Evolutionary conservation across 495 filamentous ascomycete species (phyloP).

Genomic region (Pseudotulostoma volvatum): DNA sequence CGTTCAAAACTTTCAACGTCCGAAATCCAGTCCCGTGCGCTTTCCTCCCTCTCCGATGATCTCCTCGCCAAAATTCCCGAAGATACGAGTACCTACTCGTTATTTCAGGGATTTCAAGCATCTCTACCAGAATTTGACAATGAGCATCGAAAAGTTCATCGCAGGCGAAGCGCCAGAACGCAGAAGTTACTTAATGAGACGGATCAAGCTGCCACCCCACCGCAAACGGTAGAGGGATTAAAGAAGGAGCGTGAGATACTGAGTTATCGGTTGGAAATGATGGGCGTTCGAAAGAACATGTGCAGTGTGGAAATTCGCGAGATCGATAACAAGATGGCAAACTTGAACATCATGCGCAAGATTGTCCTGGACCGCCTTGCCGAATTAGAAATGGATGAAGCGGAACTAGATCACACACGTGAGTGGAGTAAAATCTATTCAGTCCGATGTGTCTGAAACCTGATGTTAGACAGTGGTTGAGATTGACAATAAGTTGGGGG

Average conservation of each 20-base stretch:
- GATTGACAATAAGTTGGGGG: conserved; percentile 72
- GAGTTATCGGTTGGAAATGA: conserved; percentile 75
- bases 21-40: conserved; percentile 88
- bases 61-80: conserved; percentile 78
- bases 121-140: conserved; percentile 59
- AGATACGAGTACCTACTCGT: conserved; percentile 64
- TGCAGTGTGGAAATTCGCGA: conserved; percentile 89
- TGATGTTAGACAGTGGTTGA: conserved; percentile 43
- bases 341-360: conserved; percentile 81
- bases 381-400: conserved; percentile 80
- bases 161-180: conserved; percentile 50
- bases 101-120: conserved; percentile 94
- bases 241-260: conserved; percentile 62
- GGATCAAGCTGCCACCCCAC: conserved; percentile 33
- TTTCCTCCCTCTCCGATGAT: conserved; percentile 80
- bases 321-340: conserved; percentile 92
- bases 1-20: conserved; percentile 78
- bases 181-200: conserved; percentile 55
- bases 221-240: conserved; percentile 49
- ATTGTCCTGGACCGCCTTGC: conserved; percentile 85
- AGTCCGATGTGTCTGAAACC: conserved; percentile 11
- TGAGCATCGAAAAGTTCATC: conserved; percentile 47
- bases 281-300: conserved; percentile 91
- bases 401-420: conserved; percentile 78
- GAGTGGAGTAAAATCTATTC: conserved; percentile 16